A percentile compares a stretch with the other conserved stretches of the same genome.
Conservation (phyloP, 1,139 yeast species). For the Wickerhamiella infanticola region DNA sequence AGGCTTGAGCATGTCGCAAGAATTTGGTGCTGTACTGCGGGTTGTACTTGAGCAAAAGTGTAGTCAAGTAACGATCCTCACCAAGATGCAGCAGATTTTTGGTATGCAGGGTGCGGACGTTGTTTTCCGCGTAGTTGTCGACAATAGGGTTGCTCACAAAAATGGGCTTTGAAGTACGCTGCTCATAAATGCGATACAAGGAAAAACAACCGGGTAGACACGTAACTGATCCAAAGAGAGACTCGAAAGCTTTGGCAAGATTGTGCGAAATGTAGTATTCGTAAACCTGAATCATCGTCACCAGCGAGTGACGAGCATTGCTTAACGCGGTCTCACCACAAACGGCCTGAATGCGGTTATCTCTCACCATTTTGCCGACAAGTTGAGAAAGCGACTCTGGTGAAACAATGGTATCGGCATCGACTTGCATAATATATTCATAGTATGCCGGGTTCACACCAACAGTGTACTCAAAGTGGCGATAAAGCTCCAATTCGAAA, state of each 20-base stretch:
- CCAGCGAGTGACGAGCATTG: slow-evolving; percentile 26
- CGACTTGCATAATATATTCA: slow-evolving; percentile 29
- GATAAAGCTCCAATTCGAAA: slow-evolving; percentile 28
- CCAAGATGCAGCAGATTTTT: slow-evolving; percentile 30
- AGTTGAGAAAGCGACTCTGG: slow-evolving; percentile 25
- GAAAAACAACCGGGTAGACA: slow-evolving; percentile 32
- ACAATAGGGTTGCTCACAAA: slow-evolving; percentile 27
- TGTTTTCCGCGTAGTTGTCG: slow-evolving; percentile 25
- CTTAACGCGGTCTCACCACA: slow-evolving; percentile 31
- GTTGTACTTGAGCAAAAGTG: slow-evolving; percentile 26
- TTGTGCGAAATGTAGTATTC: slow-evolving; percentile 32
- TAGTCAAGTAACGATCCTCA: slow-evolving; percentile 30
- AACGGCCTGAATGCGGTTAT: slow-evolving; percentile 26
- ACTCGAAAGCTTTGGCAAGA: slow-evolving; percentile 29
- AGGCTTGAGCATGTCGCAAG: slow-evolving; percentile 27
- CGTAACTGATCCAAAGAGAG: slow-evolving; percentile 29
- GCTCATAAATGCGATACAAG: slow-evolving; percentile 25
- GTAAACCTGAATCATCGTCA: slow-evolving; percentile 31
- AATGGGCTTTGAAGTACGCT: slow-evolving; percentile 26
- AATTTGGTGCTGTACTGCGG: slow-evolving; percentile 28
- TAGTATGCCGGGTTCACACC: slow-evolving; percentile 31
- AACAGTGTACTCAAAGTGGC: slow-evolving; percentile 29
- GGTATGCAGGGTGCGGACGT: slow-evolving; percentile 28
- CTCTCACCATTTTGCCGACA: slow-evolving; percentile 25
- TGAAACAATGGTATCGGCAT: slow-evolving; percentile 30